Evolutionary conservation across 73 alveolate genomes (phyloP).

Genomic region (Uronychia setigera): DNA sequence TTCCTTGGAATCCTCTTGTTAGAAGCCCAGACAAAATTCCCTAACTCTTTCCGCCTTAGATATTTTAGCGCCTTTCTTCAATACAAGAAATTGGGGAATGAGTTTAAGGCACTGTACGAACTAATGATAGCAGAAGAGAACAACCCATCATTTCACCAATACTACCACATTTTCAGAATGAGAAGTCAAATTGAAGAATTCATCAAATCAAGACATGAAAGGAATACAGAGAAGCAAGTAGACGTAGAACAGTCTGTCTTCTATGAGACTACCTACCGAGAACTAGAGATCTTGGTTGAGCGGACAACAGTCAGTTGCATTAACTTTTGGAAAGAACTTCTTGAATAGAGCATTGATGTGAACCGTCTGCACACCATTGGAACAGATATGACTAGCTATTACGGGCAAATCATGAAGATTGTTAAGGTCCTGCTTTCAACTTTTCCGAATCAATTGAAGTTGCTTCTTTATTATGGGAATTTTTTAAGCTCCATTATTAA

Average conservation of each 20-base stretch:
- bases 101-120: constrained; percentile 1
- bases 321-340: background rate
- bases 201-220: background rate
- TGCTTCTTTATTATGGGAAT: background rate
- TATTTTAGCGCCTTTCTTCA: background rate
- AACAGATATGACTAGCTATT: background rate
- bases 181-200: background rate
- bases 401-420: background rate
- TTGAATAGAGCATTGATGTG: background rate
- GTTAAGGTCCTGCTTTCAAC: background rate
- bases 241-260: background rate
- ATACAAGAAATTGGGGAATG: background rate
- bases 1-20: background rate
- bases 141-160: background rate
- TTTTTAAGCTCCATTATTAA: background rate
- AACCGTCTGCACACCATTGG: background rate
- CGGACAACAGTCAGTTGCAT: background rate
- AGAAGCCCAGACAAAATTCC: background rate
- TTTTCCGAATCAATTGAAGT: background rate
- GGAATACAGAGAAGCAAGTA: background rate
- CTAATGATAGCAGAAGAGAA: background rate
- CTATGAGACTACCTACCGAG: background rate
- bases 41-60: background rate
- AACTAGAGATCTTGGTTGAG: background rate
- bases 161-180: background rate